Percentiles rank a stretch among this genome's conserved stretches.
phyloP scores from a whole-genome alignment of 2,329 filamentous ascomycete species.

The Lachnellula subtilissima region DNA sequence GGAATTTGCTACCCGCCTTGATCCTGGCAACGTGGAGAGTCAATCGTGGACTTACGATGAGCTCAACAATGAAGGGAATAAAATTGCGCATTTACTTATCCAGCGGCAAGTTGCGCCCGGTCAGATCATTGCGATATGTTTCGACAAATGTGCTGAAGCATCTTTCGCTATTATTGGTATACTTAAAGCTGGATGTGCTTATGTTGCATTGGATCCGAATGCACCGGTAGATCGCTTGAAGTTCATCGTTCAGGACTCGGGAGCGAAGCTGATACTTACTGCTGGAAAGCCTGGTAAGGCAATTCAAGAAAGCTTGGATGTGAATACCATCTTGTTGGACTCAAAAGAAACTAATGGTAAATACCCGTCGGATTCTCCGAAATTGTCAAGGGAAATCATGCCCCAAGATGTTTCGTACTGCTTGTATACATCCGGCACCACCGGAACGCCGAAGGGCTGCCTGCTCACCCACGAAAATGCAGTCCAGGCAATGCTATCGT shows the following conservation, averaged over 20 bases:
- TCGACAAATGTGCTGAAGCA: slow-evolving; percentile 35
- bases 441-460: slow-evolving; percentile 47
- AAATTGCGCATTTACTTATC: slow-evolving; percentile 61
- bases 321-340: slow-evolving; percentile 23
- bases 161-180: slow-evolving; percentile 35
- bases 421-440: slow-evolving; percentile 36
- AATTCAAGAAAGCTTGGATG: slow-evolving; percentile 31
- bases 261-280: slow-evolving; percentile 58
- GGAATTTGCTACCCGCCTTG: slow-evolving; percentile 64
- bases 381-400: slow-evolving; percentile 17
- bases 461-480: slow-evolving; percentile 84
- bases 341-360: slow-evolving; percentile 17
- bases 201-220: slow-evolving; percentile 37
- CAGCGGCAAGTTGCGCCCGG: slow-evolving; percentile 47
- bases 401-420: slow-evolving; percentile 31
- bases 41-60: slow-evolving; percentile 69
- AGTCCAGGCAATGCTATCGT: slow-evolving; percentile 84
- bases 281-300: slow-evolving; percentile 39
- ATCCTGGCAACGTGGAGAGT: slow-evolving; percentile 40
- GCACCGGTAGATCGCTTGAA: slow-evolving; percentile 32
- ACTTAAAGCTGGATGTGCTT: slow-evolving; percentile 34
- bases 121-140: slow-evolving; percentile 37
- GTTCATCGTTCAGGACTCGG: slow-evolving; percentile 53
- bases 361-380: slow-evolving; percentile 22
- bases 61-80: slow-evolving; percentile 66